phyloP scores from a whole-genome alignment of 148 eudicot genomes.

The Fallopia convolvulus region DNA sequence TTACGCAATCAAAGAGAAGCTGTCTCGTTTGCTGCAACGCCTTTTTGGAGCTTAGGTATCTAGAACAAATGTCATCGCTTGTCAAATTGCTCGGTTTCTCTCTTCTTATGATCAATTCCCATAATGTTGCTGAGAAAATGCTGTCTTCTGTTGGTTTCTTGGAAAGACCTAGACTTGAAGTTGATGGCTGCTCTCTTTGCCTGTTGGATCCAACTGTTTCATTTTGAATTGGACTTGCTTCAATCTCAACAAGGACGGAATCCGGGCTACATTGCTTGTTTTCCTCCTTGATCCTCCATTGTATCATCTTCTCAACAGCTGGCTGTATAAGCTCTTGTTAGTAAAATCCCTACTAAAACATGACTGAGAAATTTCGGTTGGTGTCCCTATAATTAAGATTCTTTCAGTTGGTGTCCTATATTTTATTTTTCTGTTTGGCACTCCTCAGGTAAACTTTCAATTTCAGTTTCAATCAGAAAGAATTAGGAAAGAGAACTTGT shows the following conservation, averaged over 20 bases:
- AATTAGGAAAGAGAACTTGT: too few species aligned
- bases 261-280: conserved; percentile 50
- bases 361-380: too few species aligned
- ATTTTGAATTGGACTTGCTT: conserved; percentile 24
- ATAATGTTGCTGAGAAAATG: conserved; percentile 24
- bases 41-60: conserved; percentile 28
- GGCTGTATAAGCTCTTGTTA: conserved; percentile 33
- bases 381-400: too few species aligned
- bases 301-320: conserved; percentile 22
- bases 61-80: conserved; percentile 15
- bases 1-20: conserved; percentile 54
- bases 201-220: neutral
- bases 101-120: conserved; percentile 22
- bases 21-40: conserved; percentile 37
- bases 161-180: conserved; percentile 8
- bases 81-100: neutral
- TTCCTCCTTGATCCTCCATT: conserved; percentile 36
- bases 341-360: neutral
- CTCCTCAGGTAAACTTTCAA: too few species aligned
- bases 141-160: conserved; percentile 19
- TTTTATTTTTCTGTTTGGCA: too few species aligned
- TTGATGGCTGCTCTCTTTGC: conserved; percentile 8
- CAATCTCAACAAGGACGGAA: conserved; percentile 55
- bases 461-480: too few species aligned
- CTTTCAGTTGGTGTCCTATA: too few species aligned